Evolutionary conservation across 306 rosid genomes (phyloP).

Genomic region (Begonia masoniana): DNA sequence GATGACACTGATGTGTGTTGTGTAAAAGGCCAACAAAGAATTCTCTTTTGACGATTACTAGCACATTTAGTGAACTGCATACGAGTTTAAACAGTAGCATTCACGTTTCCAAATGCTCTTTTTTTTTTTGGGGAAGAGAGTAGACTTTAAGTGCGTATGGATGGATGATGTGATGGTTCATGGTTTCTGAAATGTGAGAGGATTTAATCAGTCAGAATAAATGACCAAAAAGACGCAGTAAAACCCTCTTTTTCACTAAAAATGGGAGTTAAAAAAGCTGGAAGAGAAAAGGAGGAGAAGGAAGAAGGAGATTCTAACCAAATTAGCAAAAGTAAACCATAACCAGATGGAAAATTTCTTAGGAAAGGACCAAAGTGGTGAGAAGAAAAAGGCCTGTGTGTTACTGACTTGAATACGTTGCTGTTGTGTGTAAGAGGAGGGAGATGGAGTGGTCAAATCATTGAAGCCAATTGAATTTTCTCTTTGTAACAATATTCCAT

Average conservation of each 20-base stretch:
- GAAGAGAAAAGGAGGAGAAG: conserved; percentile 3
- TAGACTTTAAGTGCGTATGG: conserved; percentile 22
- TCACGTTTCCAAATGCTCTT: too few species aligned
- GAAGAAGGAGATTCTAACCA: conserved; percentile 40
- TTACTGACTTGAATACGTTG: conserved; percentile 64
- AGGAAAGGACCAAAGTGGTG: conserved; percentile 82
- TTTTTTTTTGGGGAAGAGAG: conserved; percentile 49
- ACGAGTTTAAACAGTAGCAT: too few species aligned
- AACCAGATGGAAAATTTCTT: conserved; percentile 30
- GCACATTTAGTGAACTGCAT: too few species aligned
- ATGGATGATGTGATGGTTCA: conserved; percentile 34
- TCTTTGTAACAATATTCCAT: neutral
- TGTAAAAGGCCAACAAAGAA: neutral
- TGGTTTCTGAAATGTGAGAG: conserved; percentile 17
- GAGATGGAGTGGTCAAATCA: conserved; percentile 94
- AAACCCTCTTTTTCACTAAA: conserved; percentile 31
- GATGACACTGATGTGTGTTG: too few species aligned
- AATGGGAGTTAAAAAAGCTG: neutral
- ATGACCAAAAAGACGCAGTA: conserved; percentile 11
- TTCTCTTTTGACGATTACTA: neutral
- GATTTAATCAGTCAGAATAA: neutral
- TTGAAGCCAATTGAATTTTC: conserved; percentile 7
- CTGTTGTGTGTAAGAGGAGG: conserved; percentile 59
- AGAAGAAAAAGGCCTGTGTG: conserved; percentile 43
- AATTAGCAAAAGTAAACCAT: conserved; percentile 37